Evolutionary conservation across 352 stramenopile genomes (phyloP), one percentile per base, ranked within the genome.

Genomic region (Plasmopara viticola): DNA sequence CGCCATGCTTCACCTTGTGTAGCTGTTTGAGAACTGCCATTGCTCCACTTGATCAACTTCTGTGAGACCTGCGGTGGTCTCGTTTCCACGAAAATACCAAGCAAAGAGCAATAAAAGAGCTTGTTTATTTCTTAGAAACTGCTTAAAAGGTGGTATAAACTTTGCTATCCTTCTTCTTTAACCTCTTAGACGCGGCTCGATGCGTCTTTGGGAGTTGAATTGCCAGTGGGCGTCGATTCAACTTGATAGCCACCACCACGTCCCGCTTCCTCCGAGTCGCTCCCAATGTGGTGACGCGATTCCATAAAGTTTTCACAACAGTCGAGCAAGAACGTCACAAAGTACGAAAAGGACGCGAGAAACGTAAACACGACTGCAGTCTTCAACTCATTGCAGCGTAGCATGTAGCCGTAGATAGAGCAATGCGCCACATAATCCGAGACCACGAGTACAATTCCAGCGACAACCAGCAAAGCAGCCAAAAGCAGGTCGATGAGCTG

Each of bases 371-470:
- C 72, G 10, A 86, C 73, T 0, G 66, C 69, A 0, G 73, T 76
- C 17, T 68, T 71, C 29, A 89, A 47, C 17, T 55, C 25, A 31
- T 63, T 61, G 62, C 78, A 89, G 50, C 73, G 78, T 29, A 89
- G 60, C 78, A 84, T 86, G 66, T 79, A 79, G 45, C 69, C 69
- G 51, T 87, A 89, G 10, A 86, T 58, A 9, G 60, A 61, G 54
- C 78, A 89, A 53, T 86, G 51, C 18, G 66, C 35, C 13, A 89
- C 74, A 47, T 83, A 89, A 60, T 89, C 78, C 7, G 68, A 83
- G n/a, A 66, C 50, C 5, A 89, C 66, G 51, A 90, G 48, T 35
- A 88, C 72, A 50, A 88, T 84, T 15, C 74, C 76, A 13, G 75
- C 77, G 9, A 90, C 53, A 7, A 87, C 53, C 28, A 87, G 58